Evolutionary conservation across 768 basidiomycete genomes (phyloP), one percentile per base, ranked within the genome.

Genomic region (Boletus speciosus): DNA sequence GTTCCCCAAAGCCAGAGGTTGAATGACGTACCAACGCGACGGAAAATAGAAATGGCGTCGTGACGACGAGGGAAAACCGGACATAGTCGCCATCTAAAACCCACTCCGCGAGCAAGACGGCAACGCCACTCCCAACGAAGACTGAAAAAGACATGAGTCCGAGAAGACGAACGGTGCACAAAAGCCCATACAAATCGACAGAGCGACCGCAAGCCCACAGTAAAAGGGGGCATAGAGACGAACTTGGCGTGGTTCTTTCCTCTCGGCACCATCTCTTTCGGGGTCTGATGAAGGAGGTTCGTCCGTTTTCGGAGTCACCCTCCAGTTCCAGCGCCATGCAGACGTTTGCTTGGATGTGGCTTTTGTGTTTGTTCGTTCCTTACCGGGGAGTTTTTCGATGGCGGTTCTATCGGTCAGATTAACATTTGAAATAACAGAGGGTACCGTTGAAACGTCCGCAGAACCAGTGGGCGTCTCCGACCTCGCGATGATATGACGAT

Each of bases 151-250:
- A 11, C 10, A 49, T 51, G 39, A 58, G 49, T 1, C 8, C 8
- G 35, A 54, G 25, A 63, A 51, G 57, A 48, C 51, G 29, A 43
- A n/a, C 40, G 31, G 40, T 40, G 14, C 21, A 52, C 15, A 52
- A 43, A 43, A 49, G 4, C 21, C 86, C 60, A 7, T 64, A 90
- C 89, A 90, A 5, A 82, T 51, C 0, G 84, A 77, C 42, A 91
- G 61, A 0, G 76, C 89, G 42, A 79, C 73, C 4, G 83, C 84
- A 21, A 90, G 61, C 7, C 90, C 89, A 43, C 78, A 77, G 61
- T 90, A 90, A 49, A 90, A 65, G 0, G 89, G 88, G 12, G 88
- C 89, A 54, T 87, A 84, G 29, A 88, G 75, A 25, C 86, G 79
- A 35, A 80, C 75, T 2, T 83, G 81, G 4, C 84, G 76, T 15